phyloP scores from a whole-genome alignment of 495 filamentous ascomycete species.

The Pyrenopolyporus hunteri region DNA sequence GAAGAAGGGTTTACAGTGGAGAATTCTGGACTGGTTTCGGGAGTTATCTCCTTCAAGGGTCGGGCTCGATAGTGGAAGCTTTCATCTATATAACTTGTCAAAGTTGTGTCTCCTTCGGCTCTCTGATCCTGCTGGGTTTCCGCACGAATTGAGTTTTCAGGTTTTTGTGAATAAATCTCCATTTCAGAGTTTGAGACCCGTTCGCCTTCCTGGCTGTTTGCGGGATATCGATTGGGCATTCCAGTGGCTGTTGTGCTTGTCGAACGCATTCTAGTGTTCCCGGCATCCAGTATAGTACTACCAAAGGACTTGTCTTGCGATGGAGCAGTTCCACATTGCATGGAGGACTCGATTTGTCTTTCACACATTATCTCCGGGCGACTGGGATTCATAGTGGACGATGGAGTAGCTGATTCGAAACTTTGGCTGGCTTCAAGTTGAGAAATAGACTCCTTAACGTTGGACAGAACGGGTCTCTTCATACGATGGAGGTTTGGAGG shows the following conservation, averaged over 20 bases:
- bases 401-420: constrained; percentile 38
- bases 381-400: constrained; percentile 26
- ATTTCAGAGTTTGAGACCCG: background rate
- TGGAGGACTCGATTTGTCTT: background rate
- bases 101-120: constrained; percentile 1
- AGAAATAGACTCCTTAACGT: background rate
- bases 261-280: background rate
- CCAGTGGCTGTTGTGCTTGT: background rate
- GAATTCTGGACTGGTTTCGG: background rate
- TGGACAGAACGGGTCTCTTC: background rate
- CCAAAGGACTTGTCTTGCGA: background rate
- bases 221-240: background rate
- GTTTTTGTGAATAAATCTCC: background rate
- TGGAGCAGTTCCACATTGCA: background rate
- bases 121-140: background rate
- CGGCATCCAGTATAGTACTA: background rate
- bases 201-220: background rate
- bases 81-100: constrained; percentile 32
- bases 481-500: background rate
- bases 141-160: background rate
- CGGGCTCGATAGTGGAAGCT: constrained; percentile 43
- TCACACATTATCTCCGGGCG: background rate
- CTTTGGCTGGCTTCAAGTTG: constrained; percentile 19
- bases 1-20: background rate
- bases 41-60: constrained; percentile 11